phyloP scores from a whole-genome alignment of 2,329 filamentous ascomycete species.

The Trichoderma koningii region DNA sequence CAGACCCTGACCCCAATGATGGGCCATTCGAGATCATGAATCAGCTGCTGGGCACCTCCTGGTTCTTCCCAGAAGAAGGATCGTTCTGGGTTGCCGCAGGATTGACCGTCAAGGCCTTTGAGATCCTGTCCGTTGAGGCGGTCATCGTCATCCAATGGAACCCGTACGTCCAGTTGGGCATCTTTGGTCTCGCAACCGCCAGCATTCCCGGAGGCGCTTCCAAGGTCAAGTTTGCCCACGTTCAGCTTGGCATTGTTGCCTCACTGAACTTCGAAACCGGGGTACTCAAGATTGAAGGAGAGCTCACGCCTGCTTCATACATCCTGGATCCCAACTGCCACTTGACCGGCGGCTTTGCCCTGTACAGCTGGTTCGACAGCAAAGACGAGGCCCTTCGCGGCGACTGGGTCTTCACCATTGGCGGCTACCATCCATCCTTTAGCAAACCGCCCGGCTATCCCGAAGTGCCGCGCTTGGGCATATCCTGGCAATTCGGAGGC shows the following conservation, averaged over 20 bases:
- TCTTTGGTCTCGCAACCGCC: not conserved
- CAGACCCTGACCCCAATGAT: too few relatives aligned
- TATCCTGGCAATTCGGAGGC: constrained; percentile 34
- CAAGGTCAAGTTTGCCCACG: constrained; percentile 16
- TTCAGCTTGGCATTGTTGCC: constrained; percentile 38
- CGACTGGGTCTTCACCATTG: constrained; percentile 45
- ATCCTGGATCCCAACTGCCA: constrained; percentile 41
- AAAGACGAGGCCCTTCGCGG: constrained; percentile 29
- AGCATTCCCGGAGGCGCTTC: not conserved
- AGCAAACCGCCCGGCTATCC: constrained; percentile 38
- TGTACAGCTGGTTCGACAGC: constrained; percentile 31
- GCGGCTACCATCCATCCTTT: constrained; percentile 43
- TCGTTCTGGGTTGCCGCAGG: not conserved
- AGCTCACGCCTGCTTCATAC: constrained; percentile 41
- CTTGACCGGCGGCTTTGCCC: constrained; percentile 42
- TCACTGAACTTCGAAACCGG: constrained; percentile 37
- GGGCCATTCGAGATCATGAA: not conserved
- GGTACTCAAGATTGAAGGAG: constrained; percentile 37
- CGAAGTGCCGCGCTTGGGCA: constrained; percentile 36
- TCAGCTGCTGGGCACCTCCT: not conserved
- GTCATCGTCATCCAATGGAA: not conserved
- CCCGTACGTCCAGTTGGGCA: not conserved
- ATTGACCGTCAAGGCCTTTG: not conserved
- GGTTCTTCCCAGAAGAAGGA: not conserved
- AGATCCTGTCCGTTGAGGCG: not conserved